phyloP scores from a whole-genome alignment of 257 asterid genomes.

The Ligustrum vulgare region DNA sequence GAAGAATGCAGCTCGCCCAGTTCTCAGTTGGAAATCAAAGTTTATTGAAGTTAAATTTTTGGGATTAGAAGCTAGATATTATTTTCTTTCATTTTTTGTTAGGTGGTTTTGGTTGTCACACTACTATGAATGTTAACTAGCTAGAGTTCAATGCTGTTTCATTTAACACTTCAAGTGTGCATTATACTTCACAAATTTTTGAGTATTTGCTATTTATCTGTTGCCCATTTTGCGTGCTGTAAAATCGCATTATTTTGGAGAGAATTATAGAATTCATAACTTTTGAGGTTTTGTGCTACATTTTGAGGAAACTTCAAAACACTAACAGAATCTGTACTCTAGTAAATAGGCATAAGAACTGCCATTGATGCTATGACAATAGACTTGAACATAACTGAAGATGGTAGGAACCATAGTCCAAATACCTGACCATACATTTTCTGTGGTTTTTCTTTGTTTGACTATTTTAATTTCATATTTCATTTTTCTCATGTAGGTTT shows the following conservation, averaged over 20 bases:
- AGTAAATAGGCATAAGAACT: conserved; percentile 18
- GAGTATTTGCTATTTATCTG: neutral
- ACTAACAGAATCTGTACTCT: neutral
- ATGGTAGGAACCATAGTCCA: conserved; percentile 55
- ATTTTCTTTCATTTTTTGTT: neutral
- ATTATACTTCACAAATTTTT: neutral
- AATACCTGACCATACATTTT: conserved; percentile 55
- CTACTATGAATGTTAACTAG: neutral
- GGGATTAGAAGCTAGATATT: neutral
- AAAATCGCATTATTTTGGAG: conserved; percentile 52
- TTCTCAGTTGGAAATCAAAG: conserved; percentile 44
- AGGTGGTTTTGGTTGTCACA: neutral
- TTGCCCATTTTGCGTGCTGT: conserved; percentile 60
- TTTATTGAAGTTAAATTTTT: conserved; percentile 28
- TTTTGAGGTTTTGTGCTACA: too few species aligned
- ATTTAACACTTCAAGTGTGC: conserved; percentile 34
- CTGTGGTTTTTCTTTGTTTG: too few species aligned
- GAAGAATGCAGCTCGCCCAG: conserved; percentile 39
- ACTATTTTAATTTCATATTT: too few species aligned
- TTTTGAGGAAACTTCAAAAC: neutral
- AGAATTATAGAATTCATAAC: neutral
- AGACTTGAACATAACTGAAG: conserved; percentile 33
- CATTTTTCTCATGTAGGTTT: too few species aligned
- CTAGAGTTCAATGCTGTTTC: conserved; percentile 46
- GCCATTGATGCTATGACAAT: conserved; percentile 29